A percentile compares a stretch with the other conserved stretches of the same genome.
Conservation (phyloP, 768 basidiomycete species). For the Suillus weaverae region DNA sequence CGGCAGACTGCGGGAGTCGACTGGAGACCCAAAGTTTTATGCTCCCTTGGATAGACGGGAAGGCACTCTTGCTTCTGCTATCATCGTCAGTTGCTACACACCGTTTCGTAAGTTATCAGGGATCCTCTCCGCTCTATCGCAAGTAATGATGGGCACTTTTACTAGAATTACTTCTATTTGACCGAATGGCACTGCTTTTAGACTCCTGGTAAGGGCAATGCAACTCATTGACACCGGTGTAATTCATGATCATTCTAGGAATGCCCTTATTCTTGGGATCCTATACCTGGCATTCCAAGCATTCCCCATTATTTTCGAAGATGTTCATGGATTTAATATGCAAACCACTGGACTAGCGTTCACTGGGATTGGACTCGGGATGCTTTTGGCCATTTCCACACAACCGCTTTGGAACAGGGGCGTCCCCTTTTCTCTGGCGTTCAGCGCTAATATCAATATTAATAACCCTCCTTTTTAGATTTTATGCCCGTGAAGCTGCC, state of each 20-base stretch:
- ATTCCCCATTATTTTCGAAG: constrained; percentile 50
- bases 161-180: constrained; percentile 58
- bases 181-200: constrained; percentile 76
- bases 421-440: constrained; percentile 1
- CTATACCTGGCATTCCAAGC: constrained; percentile 58
- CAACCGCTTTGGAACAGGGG: constrained; percentile 49
- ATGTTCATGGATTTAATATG: constrained; percentile 50
- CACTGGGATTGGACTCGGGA: constrained; percentile 51
- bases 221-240: background rate
- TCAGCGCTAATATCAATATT: background rate
- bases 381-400: constrained; percentile 37
- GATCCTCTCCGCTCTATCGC: background rate
- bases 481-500: constrained; percentile 36
- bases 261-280: constrained; percentile 41
- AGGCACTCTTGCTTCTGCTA: constrained; percentile 43
- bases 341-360: constrained; percentile 51
- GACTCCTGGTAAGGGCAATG: constrained; percentile 57
- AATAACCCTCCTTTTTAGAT: constrained; percentile 25
- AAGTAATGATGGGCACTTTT: constrained; percentile 3
- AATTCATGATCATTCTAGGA: constrained; percentile 27
- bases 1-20: constrained; percentile 51
- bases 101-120: constrained; percentile 62
- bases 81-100: constrained; percentile 60
- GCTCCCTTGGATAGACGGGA: constrained; percentile 59
- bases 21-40: constrained; percentile 53